Conservation (phyloP, 2,329 filamentous ascomycete species). For the Trichoderma lentiforme region DNA sequence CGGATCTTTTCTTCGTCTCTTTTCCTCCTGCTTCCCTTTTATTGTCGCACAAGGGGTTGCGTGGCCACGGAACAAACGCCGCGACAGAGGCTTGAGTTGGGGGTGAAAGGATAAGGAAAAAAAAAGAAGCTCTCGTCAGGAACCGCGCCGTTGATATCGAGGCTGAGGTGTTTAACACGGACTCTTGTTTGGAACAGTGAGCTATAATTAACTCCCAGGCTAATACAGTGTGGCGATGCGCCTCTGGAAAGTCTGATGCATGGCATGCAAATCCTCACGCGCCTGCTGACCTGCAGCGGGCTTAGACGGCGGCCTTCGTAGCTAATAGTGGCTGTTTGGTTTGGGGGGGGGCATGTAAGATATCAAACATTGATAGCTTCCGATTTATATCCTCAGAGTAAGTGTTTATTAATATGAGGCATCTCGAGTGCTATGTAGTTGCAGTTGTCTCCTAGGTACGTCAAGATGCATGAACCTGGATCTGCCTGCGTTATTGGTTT, state of each 20-base stretch:
- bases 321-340: not conserved
- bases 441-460: not conserved
- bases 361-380: not conserved
- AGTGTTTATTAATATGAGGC: not conserved
- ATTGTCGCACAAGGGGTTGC: not conserved
- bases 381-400: not conserved
- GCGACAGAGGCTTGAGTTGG: not conserved
- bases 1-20: not conserved
- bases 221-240: conserved; percentile 17
- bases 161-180: conserved; percentile 2
- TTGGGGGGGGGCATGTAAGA: not conserved
- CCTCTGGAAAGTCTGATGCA: not conserved
- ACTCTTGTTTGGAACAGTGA: not conserved
- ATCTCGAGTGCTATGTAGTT: not conserved
- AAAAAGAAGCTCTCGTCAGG: not conserved
- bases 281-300: not conserved
- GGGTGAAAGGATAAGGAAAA: not conserved
- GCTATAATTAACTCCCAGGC: conserved; percentile 14
- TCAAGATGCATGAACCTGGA: not conserved
- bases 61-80: not conserved
- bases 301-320: not conserved
- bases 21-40: not conserved
- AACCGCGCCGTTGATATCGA: conserved; percentile 4
- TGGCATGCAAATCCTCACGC: not conserved
- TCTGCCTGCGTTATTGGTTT: not conserved